Evolutionary conservation across 2,329 filamentous ascomycete species (phyloP), one percentile per base, ranked within the genome.

Genomic region (Colletotrichum tropicicola): DNA sequence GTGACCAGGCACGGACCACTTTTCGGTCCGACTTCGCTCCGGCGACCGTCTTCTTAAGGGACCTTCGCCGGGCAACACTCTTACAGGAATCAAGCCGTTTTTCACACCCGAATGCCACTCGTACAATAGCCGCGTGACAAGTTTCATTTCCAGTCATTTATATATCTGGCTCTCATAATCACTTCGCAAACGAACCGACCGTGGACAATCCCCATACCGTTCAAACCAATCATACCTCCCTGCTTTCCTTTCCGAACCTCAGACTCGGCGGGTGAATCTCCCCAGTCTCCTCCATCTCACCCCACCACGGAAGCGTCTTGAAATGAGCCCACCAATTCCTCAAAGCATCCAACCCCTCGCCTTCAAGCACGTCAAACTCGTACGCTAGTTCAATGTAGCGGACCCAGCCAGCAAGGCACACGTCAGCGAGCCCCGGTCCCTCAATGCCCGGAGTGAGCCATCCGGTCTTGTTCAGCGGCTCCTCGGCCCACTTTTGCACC

Each of bases 371-470:
- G 43, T 69, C 59, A 43, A 49, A 63, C 27, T 57, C 66, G 35
- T 71, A 72, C 2, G 41, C 54, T 5, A 71, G 49, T 48, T 59
- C 60, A 1, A 69, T 35, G 41, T 70, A 72, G 7, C 70, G 59
- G 3, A 65, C 19, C 15, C 41, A 30, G 3, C 65, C 66, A 5
- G 70, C 70, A 3, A 72, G 37, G 3, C 63, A 47, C 17, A 65
- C 17, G 21, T 71, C 70, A 10, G 68, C 69, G 1, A 72, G 32
- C 2, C 70, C 70, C 3, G 70, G 70, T 2, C 59, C 67, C 6
- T 65, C 48, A 13, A 51, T 54, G 5, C 67, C 70, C 4, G 70
- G 69, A 6, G 70, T 71, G 19, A 72, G 58, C 68, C 68, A 72
- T 6, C 70, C 70, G 1, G 61, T 67, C 32, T 27, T 44, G 6